Conservation (phyloP, 169 alveolate genomes). For the Miamiensis avidus region DNA sequence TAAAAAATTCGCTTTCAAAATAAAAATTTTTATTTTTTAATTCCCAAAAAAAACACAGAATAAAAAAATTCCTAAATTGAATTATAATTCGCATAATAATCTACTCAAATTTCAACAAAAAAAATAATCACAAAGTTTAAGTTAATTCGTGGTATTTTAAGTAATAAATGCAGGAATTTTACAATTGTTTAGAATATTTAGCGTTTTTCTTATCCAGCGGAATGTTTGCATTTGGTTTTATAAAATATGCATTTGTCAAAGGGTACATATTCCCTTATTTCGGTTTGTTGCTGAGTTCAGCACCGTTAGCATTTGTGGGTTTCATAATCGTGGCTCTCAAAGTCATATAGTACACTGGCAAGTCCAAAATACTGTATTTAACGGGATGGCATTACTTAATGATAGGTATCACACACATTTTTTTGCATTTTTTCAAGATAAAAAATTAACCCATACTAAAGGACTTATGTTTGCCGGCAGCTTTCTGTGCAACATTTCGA, state of each 20-base stretch:
- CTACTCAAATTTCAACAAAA: too few relatives aligned
- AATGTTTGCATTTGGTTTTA: neutral
- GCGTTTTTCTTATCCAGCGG: neutral
- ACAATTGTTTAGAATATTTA: neutral
- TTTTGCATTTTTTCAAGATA: neutral
- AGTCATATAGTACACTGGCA: neutral
- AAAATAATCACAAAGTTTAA: too few relatives aligned
- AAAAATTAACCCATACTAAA: too few relatives aligned
- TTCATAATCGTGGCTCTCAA: too few relatives aligned
- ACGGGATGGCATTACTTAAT: neutral
- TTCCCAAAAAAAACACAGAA: too few relatives aligned
- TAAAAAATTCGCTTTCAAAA: too few relatives aligned
- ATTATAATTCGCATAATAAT: too few relatives aligned
- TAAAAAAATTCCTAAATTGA: too few relatives aligned
- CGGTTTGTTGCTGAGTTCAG: neutral
- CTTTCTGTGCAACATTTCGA: neutral
- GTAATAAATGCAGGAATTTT: too few relatives aligned
- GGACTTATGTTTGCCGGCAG: neutral
- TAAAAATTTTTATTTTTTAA: too few relatives aligned
- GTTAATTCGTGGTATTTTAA: too few relatives aligned
- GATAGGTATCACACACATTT: neutral
- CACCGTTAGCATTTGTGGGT: neutral
- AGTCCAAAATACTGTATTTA: neutral
- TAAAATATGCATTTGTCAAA: neutral
- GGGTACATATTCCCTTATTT: neutral